Conservation (phyloP, 2,329 filamentous ascomycete species). For the Epicoccum nigrum region DNA sequence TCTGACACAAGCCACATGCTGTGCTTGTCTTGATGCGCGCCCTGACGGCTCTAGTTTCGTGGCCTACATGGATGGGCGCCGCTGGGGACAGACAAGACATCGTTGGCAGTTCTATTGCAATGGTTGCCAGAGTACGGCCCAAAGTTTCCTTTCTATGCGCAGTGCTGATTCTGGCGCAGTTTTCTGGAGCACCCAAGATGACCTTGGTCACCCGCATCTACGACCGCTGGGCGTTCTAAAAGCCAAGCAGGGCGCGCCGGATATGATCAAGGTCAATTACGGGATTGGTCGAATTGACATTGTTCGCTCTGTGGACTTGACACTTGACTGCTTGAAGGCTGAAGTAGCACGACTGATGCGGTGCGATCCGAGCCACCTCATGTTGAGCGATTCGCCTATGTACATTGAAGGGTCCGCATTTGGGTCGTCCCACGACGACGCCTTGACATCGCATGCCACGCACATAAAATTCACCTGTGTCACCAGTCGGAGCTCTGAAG, state of each 20-base stretch:
- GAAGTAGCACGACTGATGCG: conserved; percentile 21
- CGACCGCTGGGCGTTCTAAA: not conserved
- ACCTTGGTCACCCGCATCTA: not conserved
- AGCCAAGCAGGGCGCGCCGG: not conserved
- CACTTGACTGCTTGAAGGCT: conserved; percentile 9
- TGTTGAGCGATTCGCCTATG: conserved; percentile 1
- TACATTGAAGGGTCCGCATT: conserved; percentile 2
- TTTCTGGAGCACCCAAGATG: not conserved
- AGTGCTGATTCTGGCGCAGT: not conserved
- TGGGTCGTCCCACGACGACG: conserved; percentile 4
- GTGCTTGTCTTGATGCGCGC: conserved; percentile 19
- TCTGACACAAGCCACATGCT: conserved; percentile 16
- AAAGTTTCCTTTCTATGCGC: not conserved
- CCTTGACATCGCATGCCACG: conserved; percentile 1
- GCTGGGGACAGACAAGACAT: not conserved
- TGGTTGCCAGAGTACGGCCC: conserved; percentile 10
- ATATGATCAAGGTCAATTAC: not conserved
- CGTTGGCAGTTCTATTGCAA: conserved; percentile 13
- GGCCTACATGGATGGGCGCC: conserved; percentile 9
- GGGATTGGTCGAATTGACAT: conserved; percentile 5
- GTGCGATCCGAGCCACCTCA: conserved; percentile 17
- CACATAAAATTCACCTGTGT: conserved; percentile 2
- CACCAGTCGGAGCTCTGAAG: not conserved
- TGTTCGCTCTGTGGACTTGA: conserved; percentile 13
- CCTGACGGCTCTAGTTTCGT: conserved; percentile 5